Percentiles rank a stretch among this genome's conserved stretches.
phyloP scores from a whole-genome alignment of 1,284 basidiomycete genomes.

The Apiotrichum siamense region DNA sequence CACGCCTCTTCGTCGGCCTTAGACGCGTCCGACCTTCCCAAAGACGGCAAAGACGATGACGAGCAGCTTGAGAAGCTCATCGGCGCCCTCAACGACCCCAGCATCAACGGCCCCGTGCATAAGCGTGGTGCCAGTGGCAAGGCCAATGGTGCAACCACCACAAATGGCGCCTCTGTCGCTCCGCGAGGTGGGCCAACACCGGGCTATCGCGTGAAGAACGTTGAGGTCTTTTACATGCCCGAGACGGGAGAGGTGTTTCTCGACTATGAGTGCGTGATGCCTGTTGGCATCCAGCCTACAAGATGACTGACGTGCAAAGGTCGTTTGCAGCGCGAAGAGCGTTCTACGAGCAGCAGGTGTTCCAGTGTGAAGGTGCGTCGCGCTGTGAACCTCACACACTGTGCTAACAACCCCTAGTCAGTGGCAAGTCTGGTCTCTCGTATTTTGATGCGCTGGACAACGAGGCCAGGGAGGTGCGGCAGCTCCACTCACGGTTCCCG shows the following conservation, averaged over 20 bases:
- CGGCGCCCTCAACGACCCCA: conserved; percentile 19
- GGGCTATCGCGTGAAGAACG: conserved; percentile 25
- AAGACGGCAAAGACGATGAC: conserved; percentile 37
- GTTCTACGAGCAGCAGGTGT: conserved; percentile 76
- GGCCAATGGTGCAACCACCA: conserved; percentile 3
- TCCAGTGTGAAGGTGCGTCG: conserved; percentile 42
- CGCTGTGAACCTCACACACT: not conserved
- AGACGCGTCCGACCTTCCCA: conserved; percentile 18
- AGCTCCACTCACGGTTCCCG: conserved; percentile 84
- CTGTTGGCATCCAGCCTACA: no score
- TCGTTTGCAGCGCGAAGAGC: conserved; percentile 84
- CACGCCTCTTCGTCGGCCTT: not conserved
- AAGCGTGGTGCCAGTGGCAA: conserved; percentile 3
- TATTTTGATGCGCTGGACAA: conserved; percentile 91
- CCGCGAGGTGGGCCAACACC: not conserved
- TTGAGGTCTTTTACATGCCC: conserved; percentile 77
- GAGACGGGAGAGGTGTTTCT: conserved; percentile 94
- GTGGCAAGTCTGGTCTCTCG: conserved; percentile 84
- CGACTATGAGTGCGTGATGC: conserved; percentile 72
- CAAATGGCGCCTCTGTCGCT: conserved; percentile 8
- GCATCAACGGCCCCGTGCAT: not conserved
- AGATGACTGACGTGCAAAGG: conserved; percentile 51
- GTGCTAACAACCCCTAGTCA: conserved; percentile 53
- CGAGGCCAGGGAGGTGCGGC: conserved; percentile 79
- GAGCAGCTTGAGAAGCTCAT: conserved; percentile 37